These are phyloP conservation scores for barrel medic (Medicago truncatula) DNA, from an alignment of 306 rosid species.

Conservation along the genomic window DNA sequence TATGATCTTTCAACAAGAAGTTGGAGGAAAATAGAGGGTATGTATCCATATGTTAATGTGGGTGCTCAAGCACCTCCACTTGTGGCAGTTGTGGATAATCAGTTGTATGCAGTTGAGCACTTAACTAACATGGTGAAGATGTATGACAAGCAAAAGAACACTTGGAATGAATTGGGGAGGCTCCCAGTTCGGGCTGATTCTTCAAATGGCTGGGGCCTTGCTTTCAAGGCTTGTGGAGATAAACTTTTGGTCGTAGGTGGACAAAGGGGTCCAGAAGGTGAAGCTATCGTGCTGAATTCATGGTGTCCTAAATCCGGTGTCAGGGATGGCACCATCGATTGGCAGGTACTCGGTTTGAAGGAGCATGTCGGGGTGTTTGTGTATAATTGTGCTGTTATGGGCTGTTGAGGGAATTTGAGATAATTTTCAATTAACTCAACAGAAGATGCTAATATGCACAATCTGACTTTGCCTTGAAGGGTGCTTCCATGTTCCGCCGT, in stretches of 20 bases:
- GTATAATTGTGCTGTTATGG: conserved; percentile 97
- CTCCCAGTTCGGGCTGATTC: conserved; percentile 91
- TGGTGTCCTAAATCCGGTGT: conserved; percentile 82
- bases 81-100: conserved; percentile 89
- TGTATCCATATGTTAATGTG: conserved; percentile 80
- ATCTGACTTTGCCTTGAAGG: conserved; percentile 62
- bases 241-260: conserved; percentile 90
- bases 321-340: conserved; percentile 71
- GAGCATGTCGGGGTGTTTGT: conserved; percentile 91
- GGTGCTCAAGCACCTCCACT: conserved; percentile 97
- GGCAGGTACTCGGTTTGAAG: conserved; percentile 83
- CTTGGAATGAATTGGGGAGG: conserved; percentile 83
- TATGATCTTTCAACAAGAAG: conserved; percentile 67
- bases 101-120: conserved; percentile 81
- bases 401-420: conserved; percentile 61
- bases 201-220: conserved; percentile 94
- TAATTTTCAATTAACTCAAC: conserved; percentile 64
- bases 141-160: conserved; percentile 76
- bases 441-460: conserved; percentile 55
- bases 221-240: conserved; percentile 96
- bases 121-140: conserved; percentile 86
- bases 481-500: conserved; percentile 57
- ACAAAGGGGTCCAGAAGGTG: conserved; percentile 92
- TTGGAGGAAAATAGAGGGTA: conserved; percentile 83
- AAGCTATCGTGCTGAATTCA: conserved; percentile 76